Percentiles rank a stretch among this genome's conserved stretches.
These are phyloP conservation scores for Boletus edulis DNA, from an alignment of 768 basidiomycete species.

Conservation along the genomic window DNA sequence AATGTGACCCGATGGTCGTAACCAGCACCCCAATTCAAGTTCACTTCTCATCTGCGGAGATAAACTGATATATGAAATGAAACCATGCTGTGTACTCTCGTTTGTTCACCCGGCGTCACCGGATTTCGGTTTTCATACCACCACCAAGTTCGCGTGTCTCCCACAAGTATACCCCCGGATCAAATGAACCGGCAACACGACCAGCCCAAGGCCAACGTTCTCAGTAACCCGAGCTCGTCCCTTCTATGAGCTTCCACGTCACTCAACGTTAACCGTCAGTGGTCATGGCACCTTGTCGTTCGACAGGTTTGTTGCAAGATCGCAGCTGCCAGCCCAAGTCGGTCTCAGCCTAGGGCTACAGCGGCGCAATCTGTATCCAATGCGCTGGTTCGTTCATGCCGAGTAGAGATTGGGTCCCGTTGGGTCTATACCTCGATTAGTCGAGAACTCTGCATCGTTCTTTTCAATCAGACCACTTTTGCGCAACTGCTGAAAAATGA, in stretches of 20 bases:
- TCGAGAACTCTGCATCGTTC: background rate
- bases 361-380: background rate
- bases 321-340: background rate
- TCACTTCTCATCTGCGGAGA: constrained; percentile 22
- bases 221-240: background rate
- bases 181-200: constrained; percentile 11
- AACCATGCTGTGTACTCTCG: constrained; percentile 6
- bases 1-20: constrained; percentile 4
- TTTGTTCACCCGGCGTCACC: constrained; percentile 1
- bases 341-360: background rate
- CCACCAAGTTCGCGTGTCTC: background rate
- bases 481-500: background rate
- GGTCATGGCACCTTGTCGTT: background rate
- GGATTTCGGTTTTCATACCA: background rate
- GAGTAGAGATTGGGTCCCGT: constrained; percentile 1
- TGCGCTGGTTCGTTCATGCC: background rate
- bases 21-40: constrained; percentile 13
- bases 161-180: background rate
- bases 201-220: background rate
- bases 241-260: background rate
- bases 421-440: background rate
- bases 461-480: constrained; percentile 9
- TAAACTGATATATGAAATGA: constrained; percentile 16
- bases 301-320: background rate
- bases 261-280: background rate